Evolutionary conservation across 371 early-diverging fungal species (phyloP).

Genomic region (Mucor circinelloides): DNA sequence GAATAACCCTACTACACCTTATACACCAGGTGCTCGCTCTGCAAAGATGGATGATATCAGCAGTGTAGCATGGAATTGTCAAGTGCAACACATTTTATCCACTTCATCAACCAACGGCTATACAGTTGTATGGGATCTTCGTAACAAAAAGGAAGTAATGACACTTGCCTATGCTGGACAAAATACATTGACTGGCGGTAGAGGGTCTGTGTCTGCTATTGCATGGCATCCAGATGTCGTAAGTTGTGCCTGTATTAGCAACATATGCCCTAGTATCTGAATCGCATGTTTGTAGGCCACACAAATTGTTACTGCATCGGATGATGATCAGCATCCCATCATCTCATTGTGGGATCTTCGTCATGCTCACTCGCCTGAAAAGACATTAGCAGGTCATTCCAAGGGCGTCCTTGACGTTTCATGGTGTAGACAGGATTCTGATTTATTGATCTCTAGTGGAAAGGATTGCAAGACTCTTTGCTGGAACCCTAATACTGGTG

Average conservation of each 20-base stretch:
- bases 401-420: conserved; percentile 88
- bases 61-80: conserved; percentile 90
- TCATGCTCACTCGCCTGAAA: conserved; percentile 90
- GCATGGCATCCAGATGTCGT: conserved; percentile 95
- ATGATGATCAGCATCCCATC: conserved; percentile 87
- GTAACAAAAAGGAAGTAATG: conserved; percentile 86
- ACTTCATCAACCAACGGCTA: conserved; percentile 89
- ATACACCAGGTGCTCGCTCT: conserved; percentile 86
- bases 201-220: conserved; percentile 81
- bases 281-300: conserved; percentile 16
- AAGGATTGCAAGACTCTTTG: conserved; percentile 92
- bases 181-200: conserved; percentile 26
- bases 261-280: background rate
- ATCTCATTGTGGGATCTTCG: conserved; percentile 93
- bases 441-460: conserved; percentile 85
- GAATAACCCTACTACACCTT: conserved; percentile 81
- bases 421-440: conserved; percentile 93
- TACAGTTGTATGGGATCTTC: conserved; percentile 95
- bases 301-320: conserved; percentile 59
- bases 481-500: conserved; percentile 82
- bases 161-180: conserved; percentile 65
- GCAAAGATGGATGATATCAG: conserved; percentile 88
- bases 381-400: conserved; percentile 75
- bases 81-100: conserved; percentile 92
- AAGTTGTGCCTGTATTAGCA: conserved; percentile 19